Evolutionary conservation across 75 land plant genomes (phyloP), one percentile per base, ranked within the genome.

Genomic region (Adiantum capillusveneris): DNA sequence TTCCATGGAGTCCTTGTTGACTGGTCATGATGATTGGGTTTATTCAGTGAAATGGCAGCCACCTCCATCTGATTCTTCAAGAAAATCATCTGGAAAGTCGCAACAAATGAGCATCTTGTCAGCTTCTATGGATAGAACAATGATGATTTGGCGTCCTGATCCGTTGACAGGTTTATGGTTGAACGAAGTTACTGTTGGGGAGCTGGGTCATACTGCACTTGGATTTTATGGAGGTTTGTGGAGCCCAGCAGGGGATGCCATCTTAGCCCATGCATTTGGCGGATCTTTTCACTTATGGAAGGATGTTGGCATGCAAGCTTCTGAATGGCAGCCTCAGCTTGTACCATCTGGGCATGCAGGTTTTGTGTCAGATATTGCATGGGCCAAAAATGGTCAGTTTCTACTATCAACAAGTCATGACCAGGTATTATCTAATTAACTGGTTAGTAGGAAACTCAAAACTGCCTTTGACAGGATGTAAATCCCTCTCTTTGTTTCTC

Each of bases 1-100:
- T 50, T 85, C 88, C 43, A 19, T 94, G 59, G 98, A 94, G 69
- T 94, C 98, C 36, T 68, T 94, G 30, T 85, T 89, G 2, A 78
- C 90, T 70, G 98, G 96, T 1, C 98, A 94, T 80, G 98, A 94
- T 55, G 98, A 94, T 65, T 94, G 98, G 98, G 98, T 94, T 7
- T 94, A 94, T 60, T 89, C 98, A 6, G 96, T 86, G 30, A 53
- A 81, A 29, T 94, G 98, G 98, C 83, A 89, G 51, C 95, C 98
- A 27, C 86, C 88, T 61, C 42, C 44, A 16, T 63, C 56, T 41
- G 21, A 58, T 2, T 22, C 14, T 1, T 2, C 9, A 6, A 26
- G 5, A 26, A 5, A 53, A 25, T 25, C 2, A 1, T 2, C 55
- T 53, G 59, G 22, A 58, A 39, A 58, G 64, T 17, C 59, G 21